A percentile compares a stretch with the other conserved stretches of the same genome.
Conservation (phyloP, 768 basidiomycete species). For the Leccinum obscurum region DNA sequence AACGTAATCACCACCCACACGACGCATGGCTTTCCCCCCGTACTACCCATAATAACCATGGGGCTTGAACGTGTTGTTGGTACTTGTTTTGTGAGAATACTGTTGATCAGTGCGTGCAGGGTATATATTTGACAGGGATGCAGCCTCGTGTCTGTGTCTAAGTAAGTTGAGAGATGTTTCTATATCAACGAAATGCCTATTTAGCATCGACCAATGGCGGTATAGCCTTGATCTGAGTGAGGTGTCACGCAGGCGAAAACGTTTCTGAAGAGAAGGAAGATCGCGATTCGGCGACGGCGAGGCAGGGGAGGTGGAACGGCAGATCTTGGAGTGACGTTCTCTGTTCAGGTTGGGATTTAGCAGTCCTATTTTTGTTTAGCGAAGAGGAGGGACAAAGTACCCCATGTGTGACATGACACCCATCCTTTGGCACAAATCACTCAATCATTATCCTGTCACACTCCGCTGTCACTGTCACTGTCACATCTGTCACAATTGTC, state of each 20-base stretch:
- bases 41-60: conserved; percentile 7
- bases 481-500: conserved; percentile 3
- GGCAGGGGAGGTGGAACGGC: conserved; percentile 1
- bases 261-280: conserved; percentile 6
- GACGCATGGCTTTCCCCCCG: background rate
- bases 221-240: conserved; percentile 19
- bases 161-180: conserved; percentile 6
- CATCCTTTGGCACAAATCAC: conserved; percentile 35
- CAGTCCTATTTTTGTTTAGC: background rate
- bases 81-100: conserved; percentile 7
- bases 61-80: conserved; percentile 2
- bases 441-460: conserved; percentile 15
- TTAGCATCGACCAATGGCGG: conserved; percentile 19
- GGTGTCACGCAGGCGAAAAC: conserved; percentile 26
- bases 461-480: conserved; percentile 12
- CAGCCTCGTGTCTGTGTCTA: conserved; percentile 7
- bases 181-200: conserved; percentile 17
- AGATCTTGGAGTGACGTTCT: background rate
- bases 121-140: conserved; percentile 2
- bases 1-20: background rate
- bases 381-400: conserved; percentile 13
- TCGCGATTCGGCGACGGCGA: background rate
- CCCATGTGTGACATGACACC: conserved; percentile 1
- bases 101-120: background rate
- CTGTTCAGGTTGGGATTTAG: too few relatives aligned